These are phyloP conservation scores for Beta vulgaris DNA, from an alignment of 148 eudicot genomes.

Conservation along the genomic window DNA sequence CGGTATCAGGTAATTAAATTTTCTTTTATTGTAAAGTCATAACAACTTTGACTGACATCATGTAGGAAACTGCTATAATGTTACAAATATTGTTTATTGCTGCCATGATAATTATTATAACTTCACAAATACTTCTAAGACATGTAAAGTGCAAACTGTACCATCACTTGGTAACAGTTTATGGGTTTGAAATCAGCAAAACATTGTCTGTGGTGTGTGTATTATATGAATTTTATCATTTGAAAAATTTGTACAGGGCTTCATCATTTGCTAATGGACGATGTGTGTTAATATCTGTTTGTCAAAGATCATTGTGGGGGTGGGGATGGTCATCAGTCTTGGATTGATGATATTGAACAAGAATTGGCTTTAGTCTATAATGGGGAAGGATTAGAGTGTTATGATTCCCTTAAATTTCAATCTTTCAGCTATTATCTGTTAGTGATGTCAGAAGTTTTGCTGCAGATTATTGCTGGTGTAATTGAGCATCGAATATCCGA, in stretches of 20 bases:
- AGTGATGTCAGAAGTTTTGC: conserved; percentile 5
- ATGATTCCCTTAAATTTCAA: not conserved
- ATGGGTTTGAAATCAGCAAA: not conserved
- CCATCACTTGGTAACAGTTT: not conserved
- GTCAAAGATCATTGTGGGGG: not conserved
- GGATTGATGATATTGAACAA: not conserved
- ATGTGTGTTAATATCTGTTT: not conserved
- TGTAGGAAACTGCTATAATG: not conserved
- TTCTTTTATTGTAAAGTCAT: not conserved
- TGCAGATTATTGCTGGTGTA: conserved; percentile 94
- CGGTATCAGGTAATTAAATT: conserved; percentile 72
- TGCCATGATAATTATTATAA: not conserved
- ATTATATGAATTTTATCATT: not conserved
- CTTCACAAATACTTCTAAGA: not conserved
- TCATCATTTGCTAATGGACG: not conserved
- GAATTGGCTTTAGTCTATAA: not conserved
- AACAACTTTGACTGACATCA: not conserved
- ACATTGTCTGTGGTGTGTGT: not conserved
- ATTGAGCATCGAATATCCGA: conserved; percentile 92
- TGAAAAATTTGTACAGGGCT: not conserved
- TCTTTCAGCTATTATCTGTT: not conserved
- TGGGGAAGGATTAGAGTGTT: not conserved
- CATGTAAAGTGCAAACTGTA: not conserved
- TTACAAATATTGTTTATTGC: not conserved
- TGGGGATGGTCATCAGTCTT: not conserved